Evolutionary conservation across 208 protist species (phyloP).

Genomic region (Lotmaria passim): DNA sequence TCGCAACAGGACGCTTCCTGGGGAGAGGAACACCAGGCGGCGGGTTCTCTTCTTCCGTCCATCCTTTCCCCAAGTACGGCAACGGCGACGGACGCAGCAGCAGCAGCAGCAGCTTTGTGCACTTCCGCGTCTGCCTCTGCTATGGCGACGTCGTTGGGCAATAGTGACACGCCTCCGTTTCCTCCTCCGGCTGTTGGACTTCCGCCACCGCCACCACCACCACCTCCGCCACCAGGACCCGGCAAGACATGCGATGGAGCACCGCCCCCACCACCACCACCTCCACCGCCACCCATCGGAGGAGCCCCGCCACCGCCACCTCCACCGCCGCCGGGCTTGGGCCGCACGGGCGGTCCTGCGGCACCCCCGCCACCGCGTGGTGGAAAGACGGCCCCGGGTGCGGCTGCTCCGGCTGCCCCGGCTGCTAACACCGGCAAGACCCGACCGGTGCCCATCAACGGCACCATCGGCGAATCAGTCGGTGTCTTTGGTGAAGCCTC

Average conservation of each 20-base stretch:
- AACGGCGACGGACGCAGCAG: neutral
- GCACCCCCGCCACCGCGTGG: constrained; percentile 17
- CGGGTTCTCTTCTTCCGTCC: neutral
- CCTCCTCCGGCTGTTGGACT: neutral
- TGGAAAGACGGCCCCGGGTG: constrained; percentile 13
- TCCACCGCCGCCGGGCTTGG: neutral
- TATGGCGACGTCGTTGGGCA: too few relatives aligned
- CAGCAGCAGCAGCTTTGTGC: too few relatives aligned
- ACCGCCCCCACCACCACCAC: neutral
- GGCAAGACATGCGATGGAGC: neutral
- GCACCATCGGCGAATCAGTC: constrained; percentile 33
- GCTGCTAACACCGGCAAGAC: constrained; percentile 33
- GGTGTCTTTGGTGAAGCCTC: constrained; percentile 38
- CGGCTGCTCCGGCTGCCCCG: neutral
- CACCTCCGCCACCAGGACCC: too few relatives aligned
- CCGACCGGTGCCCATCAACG: constrained; percentile 65
- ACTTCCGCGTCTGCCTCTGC: too few relatives aligned
- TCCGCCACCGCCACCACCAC: neutral
- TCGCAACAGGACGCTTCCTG: neutral
- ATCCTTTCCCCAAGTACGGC: neutral
- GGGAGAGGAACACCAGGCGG: neutral
- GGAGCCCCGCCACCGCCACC: neutral
- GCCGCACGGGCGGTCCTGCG: neutral
- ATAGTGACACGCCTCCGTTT: too few relatives aligned
- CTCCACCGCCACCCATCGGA: neutral